Evolutionary conservation across 768 basidiomycete species (phyloP).

Genomic region (Phylloporus rhodoxanthus): DNA sequence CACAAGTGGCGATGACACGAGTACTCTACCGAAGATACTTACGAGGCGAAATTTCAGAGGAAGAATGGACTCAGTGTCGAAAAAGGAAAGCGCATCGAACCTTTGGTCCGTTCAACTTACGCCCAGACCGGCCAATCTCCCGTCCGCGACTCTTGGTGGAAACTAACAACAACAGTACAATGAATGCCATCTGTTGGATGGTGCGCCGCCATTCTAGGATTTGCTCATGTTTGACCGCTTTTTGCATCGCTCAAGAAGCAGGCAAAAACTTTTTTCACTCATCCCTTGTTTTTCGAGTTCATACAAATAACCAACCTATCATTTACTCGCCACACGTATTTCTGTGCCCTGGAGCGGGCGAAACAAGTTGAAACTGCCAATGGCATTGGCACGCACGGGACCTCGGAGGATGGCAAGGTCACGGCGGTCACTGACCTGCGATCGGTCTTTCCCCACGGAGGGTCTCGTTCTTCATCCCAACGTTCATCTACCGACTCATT

Average conservation of each 20-base stretch:
- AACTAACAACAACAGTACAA: not conserved
- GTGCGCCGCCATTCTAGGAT: conserved; percentile 34
- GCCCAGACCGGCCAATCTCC: conserved; percentile 45
- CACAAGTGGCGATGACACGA: conserved; percentile 48
- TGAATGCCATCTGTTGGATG: not conserved
- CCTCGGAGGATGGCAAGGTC: not conserved
- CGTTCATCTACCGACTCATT: too few species aligned
- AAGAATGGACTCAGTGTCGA: conserved; percentile 51
- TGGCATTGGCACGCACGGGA: not conserved
- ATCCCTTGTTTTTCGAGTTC: conserved; percentile 47
- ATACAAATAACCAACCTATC: conserved; percentile 8
- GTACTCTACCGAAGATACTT: conserved; percentile 43
- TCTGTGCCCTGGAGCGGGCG: conserved; percentile 10
- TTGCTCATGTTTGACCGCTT: conserved; percentile 46
- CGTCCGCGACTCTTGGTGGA: conserved; percentile 41
- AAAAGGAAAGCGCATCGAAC: conserved; percentile 44
- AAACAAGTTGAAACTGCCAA: conserved; percentile 10
- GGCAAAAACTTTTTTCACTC: conserved; percentile 28
- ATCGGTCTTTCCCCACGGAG: conserved; percentile 4
- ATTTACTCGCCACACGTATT: not conserved
- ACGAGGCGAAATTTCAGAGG: conserved; percentile 41
- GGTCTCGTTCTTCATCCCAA: too few species aligned
- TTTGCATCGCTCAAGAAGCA: conserved; percentile 40
- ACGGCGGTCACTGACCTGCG: conserved; percentile 7
- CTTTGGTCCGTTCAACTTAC: conserved; percentile 46